These are phyloP conservation scores for Pezicula neosporulosa DNA, from an alignment of 2,329 filamentous ascomycete genomes.

Conservation along the genomic window DNA sequence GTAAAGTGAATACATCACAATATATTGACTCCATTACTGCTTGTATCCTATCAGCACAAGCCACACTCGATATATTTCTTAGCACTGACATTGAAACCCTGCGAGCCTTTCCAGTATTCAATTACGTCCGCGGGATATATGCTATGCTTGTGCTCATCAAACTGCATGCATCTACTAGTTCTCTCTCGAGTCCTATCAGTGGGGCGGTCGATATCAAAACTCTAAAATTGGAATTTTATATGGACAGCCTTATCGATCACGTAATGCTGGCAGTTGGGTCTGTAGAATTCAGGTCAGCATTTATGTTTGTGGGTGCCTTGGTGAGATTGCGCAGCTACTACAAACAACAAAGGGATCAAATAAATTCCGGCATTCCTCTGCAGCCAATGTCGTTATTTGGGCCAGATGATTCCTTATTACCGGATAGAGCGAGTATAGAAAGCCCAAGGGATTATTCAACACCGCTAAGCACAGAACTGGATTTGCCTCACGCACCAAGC, in stretches of 20 bases:
- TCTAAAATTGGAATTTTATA: slow-evolving; percentile 58
- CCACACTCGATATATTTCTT: slow-evolving; percentile 44
- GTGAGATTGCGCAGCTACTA: slow-evolving; percentile 62
- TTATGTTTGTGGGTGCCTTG: slow-evolving; percentile 66
- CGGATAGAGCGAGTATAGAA: neutral
- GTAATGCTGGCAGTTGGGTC: slow-evolving; percentile 59
- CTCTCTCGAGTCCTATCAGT: slow-evolving; percentile 59
- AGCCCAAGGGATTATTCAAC: neutral
- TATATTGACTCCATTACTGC: slow-evolving; percentile 46
- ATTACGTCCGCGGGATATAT: slow-evolving; percentile 47
- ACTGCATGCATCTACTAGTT: slow-evolving; percentile 54
- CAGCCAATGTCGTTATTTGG: slow-evolving; percentile 2
- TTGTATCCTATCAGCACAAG: slow-evolving; percentile 46
- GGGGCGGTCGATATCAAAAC: slow-evolving; percentile 61
- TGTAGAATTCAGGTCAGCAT: slow-evolving; percentile 59
- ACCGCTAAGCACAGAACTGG: neutral
- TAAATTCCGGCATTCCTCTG: slow-evolving; percentile 22
- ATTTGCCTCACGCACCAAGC: neutral
- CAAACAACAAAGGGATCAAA: slow-evolving; percentile 43
- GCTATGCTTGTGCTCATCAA: slow-evolving; percentile 52
- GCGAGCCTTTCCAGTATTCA: slow-evolving; percentile 43
- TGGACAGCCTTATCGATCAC: slow-evolving; percentile 65
- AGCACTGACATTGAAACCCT: slow-evolving; percentile 38
- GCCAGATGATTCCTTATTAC: neutral
- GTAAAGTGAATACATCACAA: slow-evolving; percentile 29